Base-by-base conservation (phyloP, 2,329 filamentous ascomycete species). In the Pseudogymnoascus sp. region DNA sequence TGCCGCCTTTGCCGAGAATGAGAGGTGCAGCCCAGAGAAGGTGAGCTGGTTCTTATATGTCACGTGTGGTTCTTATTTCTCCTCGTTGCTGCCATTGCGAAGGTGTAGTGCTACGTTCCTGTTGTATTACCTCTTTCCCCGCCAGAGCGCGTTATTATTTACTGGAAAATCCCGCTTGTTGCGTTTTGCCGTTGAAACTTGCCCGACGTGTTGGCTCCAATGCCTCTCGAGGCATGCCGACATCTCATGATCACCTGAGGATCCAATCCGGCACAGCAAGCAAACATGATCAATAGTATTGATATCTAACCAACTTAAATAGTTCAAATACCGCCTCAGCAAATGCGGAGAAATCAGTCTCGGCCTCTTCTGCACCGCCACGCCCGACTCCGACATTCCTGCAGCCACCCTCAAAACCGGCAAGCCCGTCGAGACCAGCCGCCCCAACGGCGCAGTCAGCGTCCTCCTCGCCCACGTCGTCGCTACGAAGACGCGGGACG, bases 391-490 rank as follows among this genome's bases (percentile, higher is more conserved):
- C 69, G 72, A 81, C 69, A 76, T 81, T 71, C 70, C 78, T 68
- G 74, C 82, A 61, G 76, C 81, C 65, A 88, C 85, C 64, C 73
- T 82, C 67, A 73, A 78, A 67, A 76, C 76, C 60, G 82, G 84
- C 67, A 76, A 78, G 67, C 78, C 81, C 38, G 80, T 90, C 68
- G 83, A 90, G 72, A 81, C 82, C 66, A 77, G 81, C 70, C 77
- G 83, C n/a, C 71, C 78, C 52, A 78, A 85, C 68, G 82, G 82
- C 65, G 79, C 77, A 43, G 73, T 78, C 63, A 80, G 81, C 65
- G 80, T 90, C 49, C 80, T 96, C 23, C 80, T 96, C 58, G 92
- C 85, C 39, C 90, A 96, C 74, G 81, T 93, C 67, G 79, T 96
- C 65, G 83, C 89, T 19, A 92, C 91, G 11, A 87, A 89, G 67